Percentiles rank a stretch among this genome's conserved stretches.
Evolutionary conservation across 768 basidiomycete species (phyloP).

Genomic region (Royoungia palumana): DNA sequence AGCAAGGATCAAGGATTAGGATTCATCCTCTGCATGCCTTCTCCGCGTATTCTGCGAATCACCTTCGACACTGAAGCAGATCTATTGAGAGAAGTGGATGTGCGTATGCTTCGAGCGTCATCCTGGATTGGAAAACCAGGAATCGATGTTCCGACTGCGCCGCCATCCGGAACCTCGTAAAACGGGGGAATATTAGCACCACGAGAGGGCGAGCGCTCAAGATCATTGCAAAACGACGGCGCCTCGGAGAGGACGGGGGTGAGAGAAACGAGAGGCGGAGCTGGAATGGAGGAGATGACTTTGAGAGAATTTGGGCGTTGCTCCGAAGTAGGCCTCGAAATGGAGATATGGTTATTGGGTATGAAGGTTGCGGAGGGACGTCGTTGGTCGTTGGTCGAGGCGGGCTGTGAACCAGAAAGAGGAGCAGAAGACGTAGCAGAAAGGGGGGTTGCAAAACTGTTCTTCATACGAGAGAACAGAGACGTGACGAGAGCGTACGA

Average conservation of each 20-base stretch:
- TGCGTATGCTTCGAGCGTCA: conserved; percentile 84
- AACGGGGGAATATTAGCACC: conserved; percentile 47
- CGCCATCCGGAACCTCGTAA: conserved; percentile 54
- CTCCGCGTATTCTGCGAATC: conserved; percentile 84
- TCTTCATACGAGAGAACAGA: conserved; percentile 78
- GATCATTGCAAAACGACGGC: conserved; percentile 64
- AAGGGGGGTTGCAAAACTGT: conserved; percentile 66
- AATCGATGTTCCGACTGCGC: conserved; percentile 68
- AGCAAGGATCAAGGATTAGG: conserved; percentile 5
- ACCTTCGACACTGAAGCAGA: conserved; percentile 88
- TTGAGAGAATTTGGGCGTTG: conserved; percentile 61
- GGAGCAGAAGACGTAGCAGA: conserved; percentile 45
- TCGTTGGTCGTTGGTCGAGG: conserved; percentile 44
- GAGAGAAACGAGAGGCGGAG: conserved; percentile 80
- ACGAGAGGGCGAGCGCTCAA: conserved; percentile 57
- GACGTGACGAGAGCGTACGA: conserved; percentile 83
- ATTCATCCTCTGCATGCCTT: conserved; percentile 49
- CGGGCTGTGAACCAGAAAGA: conserved; percentile 31
- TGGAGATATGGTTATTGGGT: conserved; percentile 45
- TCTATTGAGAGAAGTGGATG: conserved; percentile 64
- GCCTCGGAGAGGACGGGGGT: conserved; percentile 82
- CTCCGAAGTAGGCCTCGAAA: conserved; percentile 43
- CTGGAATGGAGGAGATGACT: conserved; percentile 50
- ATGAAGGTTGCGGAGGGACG: conserved; percentile 52
- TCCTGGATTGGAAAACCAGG: conserved; percentile 93